Evolutionary conservation across 345 rosid genomes (phyloP).

Genomic region (Eucalyptus polybractea): DNA sequence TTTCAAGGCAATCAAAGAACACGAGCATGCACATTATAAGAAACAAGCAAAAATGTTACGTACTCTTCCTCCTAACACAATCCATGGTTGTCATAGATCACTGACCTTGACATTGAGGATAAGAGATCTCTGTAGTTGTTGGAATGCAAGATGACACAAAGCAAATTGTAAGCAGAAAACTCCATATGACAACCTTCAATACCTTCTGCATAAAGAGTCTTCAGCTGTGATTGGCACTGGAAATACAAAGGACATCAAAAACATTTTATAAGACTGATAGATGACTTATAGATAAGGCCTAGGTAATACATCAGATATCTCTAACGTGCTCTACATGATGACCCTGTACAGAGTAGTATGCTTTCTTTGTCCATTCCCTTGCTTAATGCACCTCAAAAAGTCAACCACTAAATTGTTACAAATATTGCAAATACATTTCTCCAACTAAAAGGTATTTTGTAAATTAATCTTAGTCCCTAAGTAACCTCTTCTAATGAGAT

Average conservation of each 20-base stretch:
- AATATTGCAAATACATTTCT: not conserved
- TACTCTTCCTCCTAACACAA: not conserved
- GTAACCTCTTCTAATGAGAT: not conserved
- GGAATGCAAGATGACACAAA: conserved; percentile 82
- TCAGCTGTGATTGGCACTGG: conserved; percentile 95
- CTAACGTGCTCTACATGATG: not conserved
- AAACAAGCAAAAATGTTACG: not conserved
- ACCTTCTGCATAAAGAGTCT: conserved; percentile 86
- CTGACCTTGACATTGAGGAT: conserved; percentile 86
- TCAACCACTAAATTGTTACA: not conserved
- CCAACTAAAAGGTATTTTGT: not conserved
- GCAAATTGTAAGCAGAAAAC: conserved; percentile 88
- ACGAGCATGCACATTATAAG: not conserved
- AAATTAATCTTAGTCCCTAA: not conserved
- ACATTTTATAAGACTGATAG: not conserved
- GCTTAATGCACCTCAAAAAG: not conserved
- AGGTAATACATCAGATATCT: not conserved
- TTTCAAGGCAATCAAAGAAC: not conserved
- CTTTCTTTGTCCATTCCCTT: not conserved
- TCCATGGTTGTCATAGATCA: not conserved
- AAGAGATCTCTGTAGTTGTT: conserved; percentile 74
- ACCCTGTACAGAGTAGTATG: not conserved
- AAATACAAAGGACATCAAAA: conserved; percentile 5
- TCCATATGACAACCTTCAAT: conserved; percentile 85
- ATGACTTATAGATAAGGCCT: not conserved